Percentiles rank a stretch among this genome's conserved stretches.
Evolutionary conservation across 1,284 basidiomycete genomes (phyloP).

Genomic region (Coniferiporia weirii): DNA sequence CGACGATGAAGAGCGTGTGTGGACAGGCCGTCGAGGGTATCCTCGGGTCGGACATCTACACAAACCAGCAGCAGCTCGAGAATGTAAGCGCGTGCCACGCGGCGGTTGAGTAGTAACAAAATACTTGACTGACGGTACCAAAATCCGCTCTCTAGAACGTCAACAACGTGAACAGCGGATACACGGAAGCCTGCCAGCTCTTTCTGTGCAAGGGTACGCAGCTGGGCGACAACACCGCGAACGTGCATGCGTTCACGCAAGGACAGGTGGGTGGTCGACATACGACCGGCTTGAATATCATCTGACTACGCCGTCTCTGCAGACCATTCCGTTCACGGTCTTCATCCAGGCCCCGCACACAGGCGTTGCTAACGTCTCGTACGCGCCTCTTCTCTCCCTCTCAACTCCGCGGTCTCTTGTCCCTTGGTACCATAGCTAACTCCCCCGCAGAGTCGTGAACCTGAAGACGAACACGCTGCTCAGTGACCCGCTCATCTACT

Average conservation of each 20-base stretch:
- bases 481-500: not conserved
- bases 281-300: not conserved
- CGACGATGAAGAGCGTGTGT: not conserved
- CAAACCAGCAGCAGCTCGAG: not conserved
- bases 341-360: not conserved
- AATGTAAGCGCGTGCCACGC: not conserved
- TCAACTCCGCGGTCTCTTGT: too few relatives aligned
- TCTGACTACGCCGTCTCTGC: not conserved
- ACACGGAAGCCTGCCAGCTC: not conserved
- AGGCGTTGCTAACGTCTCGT: not conserved
- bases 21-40: not conserved
- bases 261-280: not conserved
- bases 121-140: not conserved
- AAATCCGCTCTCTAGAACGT: not conserved
- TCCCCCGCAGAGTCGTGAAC: not conserved
- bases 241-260: not conserved
- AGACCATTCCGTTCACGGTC: not conserved
- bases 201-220: not conserved
- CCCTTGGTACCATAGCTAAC: too few relatives aligned
- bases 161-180: not conserved
- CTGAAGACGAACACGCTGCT: not conserved
- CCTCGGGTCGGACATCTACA: not conserved
- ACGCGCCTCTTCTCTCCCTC: not conserved
- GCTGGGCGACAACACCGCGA: not conserved
- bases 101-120: not conserved